Conservation (phyloP, 352 stramenopile genomes). For the Peronospora belbahrii region DNA sequence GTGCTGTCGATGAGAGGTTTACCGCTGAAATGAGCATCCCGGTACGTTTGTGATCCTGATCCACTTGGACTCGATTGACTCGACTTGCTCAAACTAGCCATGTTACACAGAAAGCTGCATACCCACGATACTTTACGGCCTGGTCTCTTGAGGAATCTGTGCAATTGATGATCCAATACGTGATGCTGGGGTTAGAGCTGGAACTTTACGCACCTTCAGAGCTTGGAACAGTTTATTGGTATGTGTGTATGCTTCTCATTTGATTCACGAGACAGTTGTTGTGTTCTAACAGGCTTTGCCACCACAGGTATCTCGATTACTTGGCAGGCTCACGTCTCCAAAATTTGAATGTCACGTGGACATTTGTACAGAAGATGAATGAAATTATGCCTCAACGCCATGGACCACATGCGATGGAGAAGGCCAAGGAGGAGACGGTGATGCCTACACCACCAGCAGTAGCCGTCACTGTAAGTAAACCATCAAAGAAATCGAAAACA, state of each 20-base stretch:
- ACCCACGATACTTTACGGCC: slow-evolving; percentile 76
- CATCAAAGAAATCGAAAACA: slow-evolving; percentile 25
- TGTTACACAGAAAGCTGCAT: slow-evolving; percentile 47
- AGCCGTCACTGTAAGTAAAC: slow-evolving; percentile 16
- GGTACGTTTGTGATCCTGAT: slow-evolving; percentile 26
- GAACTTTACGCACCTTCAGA: slow-evolving; percentile 72
- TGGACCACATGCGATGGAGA: slow-evolving; percentile 1
- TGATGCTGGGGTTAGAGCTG: slow-evolving; percentile 65
- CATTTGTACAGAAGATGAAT: slow-evolving; percentile 78
- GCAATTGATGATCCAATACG: slow-evolving; percentile 74
- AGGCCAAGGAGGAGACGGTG: slow-evolving; percentile 9
- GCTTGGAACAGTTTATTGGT: slow-evolving; percentile 73
- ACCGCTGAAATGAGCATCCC: slow-evolving; percentile 77
- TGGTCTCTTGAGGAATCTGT: slow-evolving; percentile 73
- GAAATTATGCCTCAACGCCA: slow-evolving; percentile 39
- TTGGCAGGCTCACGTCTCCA: slow-evolving; percentile 74
- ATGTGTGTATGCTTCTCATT: slow-evolving; percentile 7
- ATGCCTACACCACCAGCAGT: slow-evolving; percentile 1
- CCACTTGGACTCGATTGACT: background rate
- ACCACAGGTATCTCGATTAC: slow-evolving; percentile 73
- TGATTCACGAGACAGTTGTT: background rate
- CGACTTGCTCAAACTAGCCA: slow-evolving; percentile 1
- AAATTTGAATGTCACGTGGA: slow-evolving; percentile 74
- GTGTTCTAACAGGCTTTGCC: background rate
- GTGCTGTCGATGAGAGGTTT: slow-evolving; percentile 69